Evolutionary conservation across 768 basidiomycete species (phyloP), one percentile per base, ranked within the genome.

Genomic region (Chlorophyllum brunneum): DNA sequence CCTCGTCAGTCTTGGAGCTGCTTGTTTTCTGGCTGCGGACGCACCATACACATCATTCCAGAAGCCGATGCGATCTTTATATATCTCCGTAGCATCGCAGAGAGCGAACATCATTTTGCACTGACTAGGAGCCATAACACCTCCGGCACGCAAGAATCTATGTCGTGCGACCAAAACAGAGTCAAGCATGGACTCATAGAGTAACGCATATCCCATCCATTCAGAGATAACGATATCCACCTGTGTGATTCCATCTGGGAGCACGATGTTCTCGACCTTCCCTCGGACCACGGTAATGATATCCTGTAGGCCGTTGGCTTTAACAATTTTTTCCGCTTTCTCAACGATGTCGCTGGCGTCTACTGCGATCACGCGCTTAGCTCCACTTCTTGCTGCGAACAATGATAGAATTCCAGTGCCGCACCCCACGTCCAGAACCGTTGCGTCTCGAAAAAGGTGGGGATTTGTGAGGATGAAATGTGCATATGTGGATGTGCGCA

Each of bases 131-230:
- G 88, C 92, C 85, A 98, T 86, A 22, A 97, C 70, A 1, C 95
- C 93, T 4, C 68, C 79, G 0, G 85, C 80, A 42, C 74, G 73
- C 27, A 98, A 75, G 70, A 92, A 98, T 18, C 86, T 79, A 66
- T 98, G 93, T 15, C 95, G 79, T 0, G 95, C 95, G 55, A 74
- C 70, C 16, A 99, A 73, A 15, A 99, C 95, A 1, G 94, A 95
- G 67, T 98, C 95, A 29, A 98, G 80, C 95, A 99, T 98, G 37
- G 88, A 91, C 68, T 99, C 95, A 67, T 98, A 98, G 18, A 98
- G 78, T 20, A 92, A 73, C 1, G 85, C 86, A 61, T 92, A 92
- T 13, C 85, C 93, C 95, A 98, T 98, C 95, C 95, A 98, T 68
- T 99, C 95, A 3, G 92, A 95, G 45, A 98, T 75, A 66, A 99